Conservation (phyloP, 1,139 yeast genomes). For the Pichia sp. region DNA sequence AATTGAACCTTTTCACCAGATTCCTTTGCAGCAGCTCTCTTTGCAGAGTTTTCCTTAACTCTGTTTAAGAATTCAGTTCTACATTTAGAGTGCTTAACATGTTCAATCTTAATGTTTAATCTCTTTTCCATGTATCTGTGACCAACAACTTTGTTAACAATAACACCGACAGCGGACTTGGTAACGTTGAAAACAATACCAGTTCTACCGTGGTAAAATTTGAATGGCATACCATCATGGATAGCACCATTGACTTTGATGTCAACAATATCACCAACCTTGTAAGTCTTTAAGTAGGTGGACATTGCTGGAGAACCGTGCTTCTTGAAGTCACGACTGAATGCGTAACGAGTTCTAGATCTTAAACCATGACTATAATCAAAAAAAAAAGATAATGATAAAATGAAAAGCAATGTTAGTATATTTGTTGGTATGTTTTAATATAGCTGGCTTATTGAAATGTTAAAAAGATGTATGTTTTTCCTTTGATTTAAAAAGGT, state of each 20-base stretch:
- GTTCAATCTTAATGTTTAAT: slow-evolving; percentile 97
- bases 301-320: slow-evolving; percentile 94
- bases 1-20: slow-evolving; percentile 85
- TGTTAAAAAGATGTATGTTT: no score
- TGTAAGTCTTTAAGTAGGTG: slow-evolving; percentile 95
- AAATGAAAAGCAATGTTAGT: slow-evolving; percentile 3
- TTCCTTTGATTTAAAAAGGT: neutral
- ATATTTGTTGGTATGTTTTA: neutral
- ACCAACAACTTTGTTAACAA: slow-evolving; percentile 97
- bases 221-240: slow-evolving; percentile 99
- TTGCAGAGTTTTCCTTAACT: slow-evolving; percentile 94
- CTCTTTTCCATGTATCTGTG: slow-evolving; percentile 99
- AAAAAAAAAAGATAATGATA: neutral
- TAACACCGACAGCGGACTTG: slow-evolving; percentile 97
- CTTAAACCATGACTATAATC: slow-evolving; percentile 92
- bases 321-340: slow-evolving; percentile 99
- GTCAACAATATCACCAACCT: slow-evolving; percentile 98
- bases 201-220: slow-evolving; percentile 99
- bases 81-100: slow-evolving; percentile 99
- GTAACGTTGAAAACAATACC: slow-evolving; percentile 99
- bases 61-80: slow-evolving; percentile 98
- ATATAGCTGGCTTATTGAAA: neutral
- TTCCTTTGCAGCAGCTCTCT: slow-evolving; percentile 91
- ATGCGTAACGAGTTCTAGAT: slow-evolving; percentile 99
- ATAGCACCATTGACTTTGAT: slow-evolving; percentile 98